Evolutionary conservation across 257 asterid species (phyloP).

Genomic region (Asclepias syriaca): DNA sequence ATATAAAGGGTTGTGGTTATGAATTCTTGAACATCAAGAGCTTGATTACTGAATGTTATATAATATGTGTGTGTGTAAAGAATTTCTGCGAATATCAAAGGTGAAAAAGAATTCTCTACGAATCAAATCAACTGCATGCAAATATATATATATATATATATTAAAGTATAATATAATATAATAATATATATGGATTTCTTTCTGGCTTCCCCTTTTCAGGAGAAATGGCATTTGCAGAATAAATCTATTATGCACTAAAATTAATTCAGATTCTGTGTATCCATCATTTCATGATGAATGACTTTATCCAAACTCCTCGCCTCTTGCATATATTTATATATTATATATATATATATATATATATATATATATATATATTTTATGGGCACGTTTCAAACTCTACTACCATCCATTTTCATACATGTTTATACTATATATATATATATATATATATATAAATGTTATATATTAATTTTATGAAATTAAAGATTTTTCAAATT

Average conservation of each 20-base stretch:
- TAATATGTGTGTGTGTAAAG: not conserved
- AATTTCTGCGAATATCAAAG: not conserved
- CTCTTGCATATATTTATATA: too few species aligned
- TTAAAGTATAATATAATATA: not conserved
- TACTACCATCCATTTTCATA: too few species aligned
- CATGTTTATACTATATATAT: too few species aligned
- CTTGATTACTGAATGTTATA: not conserved
- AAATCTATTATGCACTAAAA: not conserved
- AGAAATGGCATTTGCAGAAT: not conserved
- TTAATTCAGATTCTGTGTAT: constrained; percentile 4
- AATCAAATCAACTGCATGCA: constrained; percentile 5
- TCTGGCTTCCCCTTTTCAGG: constrained; percentile 6
- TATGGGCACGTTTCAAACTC: not conserved
- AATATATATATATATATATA: not conserved
- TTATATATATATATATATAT: too few species aligned
- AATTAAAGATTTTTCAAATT: too few species aligned
- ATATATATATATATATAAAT: too few species aligned
- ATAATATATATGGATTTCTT: not conserved
- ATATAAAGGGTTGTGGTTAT: not conserved
- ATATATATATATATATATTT: too few species aligned
- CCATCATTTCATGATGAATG: constrained; percentile 8
- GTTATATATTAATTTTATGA: too few species aligned
- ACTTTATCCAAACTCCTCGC: not conserved
- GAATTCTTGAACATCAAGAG: constrained; percentile 2
- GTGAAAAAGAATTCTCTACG: not conserved